Conservation (phyloP, 495 filamentous ascomycete genomes). For the Trichoderma erinaceum region DNA sequence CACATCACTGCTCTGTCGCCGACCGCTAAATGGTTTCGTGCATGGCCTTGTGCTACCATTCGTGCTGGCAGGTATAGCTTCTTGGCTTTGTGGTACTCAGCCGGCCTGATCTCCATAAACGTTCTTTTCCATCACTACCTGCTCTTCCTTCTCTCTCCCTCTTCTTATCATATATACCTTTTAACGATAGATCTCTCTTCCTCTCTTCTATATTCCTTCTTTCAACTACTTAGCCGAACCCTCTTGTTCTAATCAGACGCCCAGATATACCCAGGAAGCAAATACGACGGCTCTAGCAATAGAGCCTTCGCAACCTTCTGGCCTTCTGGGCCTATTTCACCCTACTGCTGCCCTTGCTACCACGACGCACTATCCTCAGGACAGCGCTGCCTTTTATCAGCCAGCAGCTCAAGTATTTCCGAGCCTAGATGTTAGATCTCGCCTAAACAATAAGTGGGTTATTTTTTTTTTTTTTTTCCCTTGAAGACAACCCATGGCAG, state of each 20-base stretch:
- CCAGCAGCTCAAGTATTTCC: constrained; percentile 39
- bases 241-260: constrained; percentile 12
- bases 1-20: not conserved
- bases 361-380: constrained; percentile 38
- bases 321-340: constrained; percentile 40
- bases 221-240: not conserved
- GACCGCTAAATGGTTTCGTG: not conserved
- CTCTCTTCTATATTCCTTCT: not conserved
- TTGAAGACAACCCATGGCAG: not conserved
- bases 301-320: constrained; percentile 40
- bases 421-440: constrained; percentile 43
- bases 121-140: not conserved
- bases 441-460: constrained; percentile 48
- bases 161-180: not conserved
- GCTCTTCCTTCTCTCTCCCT: not conserved
- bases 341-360: constrained; percentile 31
- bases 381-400: constrained; percentile 38
- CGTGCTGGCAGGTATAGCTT: constrained; percentile 2
- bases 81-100: not conserved
- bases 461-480: constrained; percentile 20
- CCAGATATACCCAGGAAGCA: constrained; percentile 43
- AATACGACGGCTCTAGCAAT: constrained; percentile 39
- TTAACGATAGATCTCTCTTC: not conserved
- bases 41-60: not conserved
- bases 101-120: not conserved